A percentile compares a stretch with the other conserved stretches of the same genome.
phyloP scores from a whole-genome alignment of 495 filamentous ascomycete species.

The Penicillium lagena region DNA sequence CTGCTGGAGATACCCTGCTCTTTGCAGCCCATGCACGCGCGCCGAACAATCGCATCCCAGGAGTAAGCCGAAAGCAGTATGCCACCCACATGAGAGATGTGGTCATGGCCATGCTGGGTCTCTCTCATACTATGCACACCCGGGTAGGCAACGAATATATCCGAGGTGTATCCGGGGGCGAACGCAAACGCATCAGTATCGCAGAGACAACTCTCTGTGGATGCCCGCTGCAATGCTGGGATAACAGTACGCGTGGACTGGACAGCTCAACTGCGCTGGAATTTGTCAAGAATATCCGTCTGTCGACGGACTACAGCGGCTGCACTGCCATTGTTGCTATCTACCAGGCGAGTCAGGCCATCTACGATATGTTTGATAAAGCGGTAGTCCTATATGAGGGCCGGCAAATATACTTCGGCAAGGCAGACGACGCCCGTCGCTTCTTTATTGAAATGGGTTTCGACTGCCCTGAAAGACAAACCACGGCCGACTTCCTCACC shows the following conservation, averaged over 20 bases:
- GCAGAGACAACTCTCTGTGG: conserved; percentile 61
- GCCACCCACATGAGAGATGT: conserved; percentile 64
- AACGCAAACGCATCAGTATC: conserved; percentile 79
- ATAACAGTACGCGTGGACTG: conserved; percentile 69
- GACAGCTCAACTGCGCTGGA: conserved; percentile 79
- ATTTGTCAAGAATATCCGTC: conserved; percentile 62
- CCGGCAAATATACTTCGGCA: conserved; percentile 76
- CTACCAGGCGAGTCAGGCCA: conserved; percentile 74
- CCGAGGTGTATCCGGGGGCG: conserved; percentile 74
- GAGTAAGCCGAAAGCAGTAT: conserved; percentile 53
- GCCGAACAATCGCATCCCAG: conserved; percentile 53
- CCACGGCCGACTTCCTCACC: conserved; percentile 74
- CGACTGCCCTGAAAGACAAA: conserved; percentile 63
- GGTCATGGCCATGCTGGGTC: conserved; percentile 73
- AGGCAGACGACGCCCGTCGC: conserved; percentile 51
- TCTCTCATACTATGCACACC: conserved; percentile 71
- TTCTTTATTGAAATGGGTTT: conserved; percentile 75
- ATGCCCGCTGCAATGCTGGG: conserved; percentile 74
- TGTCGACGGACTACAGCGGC: conserved; percentile 58
- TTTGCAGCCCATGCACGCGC: conserved; percentile 70
- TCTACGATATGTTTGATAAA: conserved; percentile 76
- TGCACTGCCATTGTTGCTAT: conserved; percentile 71
- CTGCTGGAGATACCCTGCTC: conserved; percentile 68
- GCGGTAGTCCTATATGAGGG: conserved; percentile 75
- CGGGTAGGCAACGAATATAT: conserved; percentile 74